Conservation (phyloP, 2,329 filamentous ascomycete genomes). For the Claviceps sp. region DNA sequence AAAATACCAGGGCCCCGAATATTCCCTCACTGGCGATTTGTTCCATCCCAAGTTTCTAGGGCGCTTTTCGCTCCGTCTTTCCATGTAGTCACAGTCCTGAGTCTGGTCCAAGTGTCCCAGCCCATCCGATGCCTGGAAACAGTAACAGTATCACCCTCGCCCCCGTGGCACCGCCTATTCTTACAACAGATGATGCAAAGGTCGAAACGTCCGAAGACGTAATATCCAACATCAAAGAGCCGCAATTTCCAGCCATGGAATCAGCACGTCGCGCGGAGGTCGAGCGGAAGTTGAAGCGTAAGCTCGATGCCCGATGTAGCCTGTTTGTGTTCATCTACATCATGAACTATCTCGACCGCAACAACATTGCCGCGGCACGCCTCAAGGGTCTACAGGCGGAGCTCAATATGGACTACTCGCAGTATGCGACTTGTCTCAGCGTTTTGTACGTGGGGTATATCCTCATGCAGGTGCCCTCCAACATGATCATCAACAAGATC, state of each 20-base stretch:
- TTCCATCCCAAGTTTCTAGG: no score
- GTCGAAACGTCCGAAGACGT: background rate
- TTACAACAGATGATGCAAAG: background rate
- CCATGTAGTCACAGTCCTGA: no score
- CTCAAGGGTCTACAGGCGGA: slow-evolving; percentile 52
- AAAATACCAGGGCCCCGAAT: no score
- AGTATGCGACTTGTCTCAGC: slow-evolving; percentile 51
- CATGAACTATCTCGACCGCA: slow-evolving; percentile 55
- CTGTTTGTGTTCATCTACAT: slow-evolving; percentile 66
- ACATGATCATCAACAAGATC: slow-evolving; percentile 44
- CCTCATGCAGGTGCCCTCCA: slow-evolving; percentile 48
- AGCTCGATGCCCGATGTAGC: slow-evolving; percentile 55
- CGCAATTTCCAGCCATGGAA: slow-evolving; percentile 13
- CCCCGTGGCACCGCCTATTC: no score
- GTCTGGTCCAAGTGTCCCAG: no score
- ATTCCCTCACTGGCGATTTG: no score
- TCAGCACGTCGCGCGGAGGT: slow-evolving; percentile 38
- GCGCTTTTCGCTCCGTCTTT: no score
- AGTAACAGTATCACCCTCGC: no score
- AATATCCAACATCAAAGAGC: background rate
- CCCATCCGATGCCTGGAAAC: no score
- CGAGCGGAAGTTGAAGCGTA: slow-evolving; percentile 55
- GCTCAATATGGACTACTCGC: slow-evolving; percentile 36
- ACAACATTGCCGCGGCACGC: slow-evolving; percentile 55
- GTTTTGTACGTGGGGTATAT: slow-evolving; percentile 57